phyloP scores from a whole-genome alignment of 495 filamentous ascomycete genomes.

The Daldinia childiae region DNA sequence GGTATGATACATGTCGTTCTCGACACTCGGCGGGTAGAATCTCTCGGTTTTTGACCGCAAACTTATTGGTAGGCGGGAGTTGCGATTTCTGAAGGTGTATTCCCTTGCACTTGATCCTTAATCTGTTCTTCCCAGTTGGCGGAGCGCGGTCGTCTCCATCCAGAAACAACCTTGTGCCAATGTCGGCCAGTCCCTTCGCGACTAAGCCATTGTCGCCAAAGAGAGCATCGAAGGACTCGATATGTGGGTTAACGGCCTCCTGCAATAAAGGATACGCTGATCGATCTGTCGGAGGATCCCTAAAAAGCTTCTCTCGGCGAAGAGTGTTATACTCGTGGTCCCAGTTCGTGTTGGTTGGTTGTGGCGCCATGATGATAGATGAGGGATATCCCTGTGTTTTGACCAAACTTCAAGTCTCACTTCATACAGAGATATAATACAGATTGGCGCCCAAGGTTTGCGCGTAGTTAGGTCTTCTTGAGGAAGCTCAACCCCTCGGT shows the following conservation, averaged over 20 bases:
- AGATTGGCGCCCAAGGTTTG: background rate
- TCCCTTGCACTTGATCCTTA: slow-evolving; percentile 77
- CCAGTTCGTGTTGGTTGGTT: slow-evolving; percentile 71
- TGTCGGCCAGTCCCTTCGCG: slow-evolving; percentile 81
- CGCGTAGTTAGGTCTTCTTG: slow-evolving; percentile 1
- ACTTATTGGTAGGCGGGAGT: slow-evolving; percentile 82
- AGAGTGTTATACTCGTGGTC: slow-evolving; percentile 81
- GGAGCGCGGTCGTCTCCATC: slow-evolving; percentile 73
- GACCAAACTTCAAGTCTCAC: background rate
- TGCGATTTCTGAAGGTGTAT: slow-evolving; percentile 79
- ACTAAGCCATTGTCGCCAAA: slow-evolving; percentile 75
- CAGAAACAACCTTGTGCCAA: slow-evolving; percentile 86
- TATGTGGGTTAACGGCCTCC: slow-evolving; percentile 83
- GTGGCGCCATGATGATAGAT: slow-evolving; percentile 63
- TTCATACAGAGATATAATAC: background rate
- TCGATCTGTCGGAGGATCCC: slow-evolving; percentile 83
- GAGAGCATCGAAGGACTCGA: slow-evolving; percentile 95
- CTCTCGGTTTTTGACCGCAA: slow-evolving; percentile 75
- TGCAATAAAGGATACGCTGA: slow-evolving; percentile 89
- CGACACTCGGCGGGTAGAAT: slow-evolving; percentile 93
- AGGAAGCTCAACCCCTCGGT: slow-evolving; percentile 9
- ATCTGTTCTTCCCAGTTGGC: slow-evolving; percentile 69
- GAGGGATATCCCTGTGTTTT: background rate
- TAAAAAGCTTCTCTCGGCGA: slow-evolving; percentile 85
- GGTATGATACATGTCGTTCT: slow-evolving; percentile 91